Conservation (phyloP, 768 basidiomycete species). For the Termitomyces sp. region DNA sequence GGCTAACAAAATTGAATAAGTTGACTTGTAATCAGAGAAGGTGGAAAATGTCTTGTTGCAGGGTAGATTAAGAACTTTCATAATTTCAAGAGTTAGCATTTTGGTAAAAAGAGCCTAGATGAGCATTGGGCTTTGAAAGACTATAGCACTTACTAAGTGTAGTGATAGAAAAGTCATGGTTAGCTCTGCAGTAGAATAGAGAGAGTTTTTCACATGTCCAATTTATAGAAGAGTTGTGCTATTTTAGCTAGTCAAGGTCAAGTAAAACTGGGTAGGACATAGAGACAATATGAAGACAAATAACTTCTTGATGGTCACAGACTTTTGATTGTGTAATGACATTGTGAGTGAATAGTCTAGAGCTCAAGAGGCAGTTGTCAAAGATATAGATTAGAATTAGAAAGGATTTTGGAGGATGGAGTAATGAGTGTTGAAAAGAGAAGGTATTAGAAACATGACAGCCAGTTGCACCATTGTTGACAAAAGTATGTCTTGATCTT, state of each 20-base stretch:
- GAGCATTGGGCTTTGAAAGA: not conserved
- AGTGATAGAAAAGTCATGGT: not conserved
- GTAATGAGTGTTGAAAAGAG: no score
- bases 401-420: no score
- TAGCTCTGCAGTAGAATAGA: not conserved
- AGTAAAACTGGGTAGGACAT: constrained; percentile 28
- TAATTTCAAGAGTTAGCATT: not conserved
- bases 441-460: no score
- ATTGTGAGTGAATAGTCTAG: no score
- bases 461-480: no score
- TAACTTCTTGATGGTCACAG: no score
- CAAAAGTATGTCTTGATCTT: no score
- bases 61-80: not conserved
- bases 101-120: not conserved
- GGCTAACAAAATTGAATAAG: no score
- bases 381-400: no score
- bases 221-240: constrained; percentile 29
- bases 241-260: constrained; percentile 29
- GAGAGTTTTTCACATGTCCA: constrained; percentile 13
- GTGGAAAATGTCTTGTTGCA: not conserved
- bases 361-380: no score
- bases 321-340: no score
- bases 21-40: no score
- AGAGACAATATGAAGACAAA: constrained; percentile 24
- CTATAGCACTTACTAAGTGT: not conserved